A percentile compares a stretch with the other conserved stretches of the same genome.
These are phyloP conservation scores for Whalleya microplaca DNA, from an alignment of 2,329 filamentous ascomycete species.

Conservation along the genomic window DNA sequence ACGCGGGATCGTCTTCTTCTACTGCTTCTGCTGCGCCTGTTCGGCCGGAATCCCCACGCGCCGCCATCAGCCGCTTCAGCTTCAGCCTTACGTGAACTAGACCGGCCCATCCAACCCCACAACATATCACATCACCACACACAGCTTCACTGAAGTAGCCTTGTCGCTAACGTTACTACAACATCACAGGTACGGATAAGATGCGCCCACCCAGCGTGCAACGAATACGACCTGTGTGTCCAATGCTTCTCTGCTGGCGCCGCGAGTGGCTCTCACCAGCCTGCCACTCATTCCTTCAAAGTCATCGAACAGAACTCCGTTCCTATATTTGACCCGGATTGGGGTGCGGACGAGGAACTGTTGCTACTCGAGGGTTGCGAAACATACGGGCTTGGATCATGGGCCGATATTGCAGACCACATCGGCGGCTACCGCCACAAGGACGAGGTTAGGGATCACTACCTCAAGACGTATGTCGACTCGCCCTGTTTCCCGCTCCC, in stretches of 20 bases:
- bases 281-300: conserved; percentile 81
- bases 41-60: not conserved
- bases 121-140: not conserved
- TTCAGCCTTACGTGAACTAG: conserved; percentile 4
- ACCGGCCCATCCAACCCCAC: not conserved
- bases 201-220: conserved; percentile 81
- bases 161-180: conserved; percentile 7
- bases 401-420: conserved; percentile 97
- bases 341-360: conserved; percentile 98
- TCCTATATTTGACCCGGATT: conserved; percentile 91
- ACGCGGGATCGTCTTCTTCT: not conserved
- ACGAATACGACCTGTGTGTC: conserved; percentile 96
- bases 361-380: conserved; percentile 91
- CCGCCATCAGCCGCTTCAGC: not conserved
- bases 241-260: conserved; percentile 88
- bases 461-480: conserved; percentile 84
- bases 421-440: conserved; percentile 94
- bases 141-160: no score
- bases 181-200: conserved; percentile 80
- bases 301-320: conserved; percentile 99
- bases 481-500: conserved; percentile 85
- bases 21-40: not conserved
- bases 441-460: conserved; percentile 95
- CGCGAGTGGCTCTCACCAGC: conserved; percentile 81
- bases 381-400: conserved; percentile 94